These are phyloP conservation scores for Pelagophyceae sp. DNA, from an alignment of 352 stramenopile genomes.

Conservation along the genomic window DNA sequence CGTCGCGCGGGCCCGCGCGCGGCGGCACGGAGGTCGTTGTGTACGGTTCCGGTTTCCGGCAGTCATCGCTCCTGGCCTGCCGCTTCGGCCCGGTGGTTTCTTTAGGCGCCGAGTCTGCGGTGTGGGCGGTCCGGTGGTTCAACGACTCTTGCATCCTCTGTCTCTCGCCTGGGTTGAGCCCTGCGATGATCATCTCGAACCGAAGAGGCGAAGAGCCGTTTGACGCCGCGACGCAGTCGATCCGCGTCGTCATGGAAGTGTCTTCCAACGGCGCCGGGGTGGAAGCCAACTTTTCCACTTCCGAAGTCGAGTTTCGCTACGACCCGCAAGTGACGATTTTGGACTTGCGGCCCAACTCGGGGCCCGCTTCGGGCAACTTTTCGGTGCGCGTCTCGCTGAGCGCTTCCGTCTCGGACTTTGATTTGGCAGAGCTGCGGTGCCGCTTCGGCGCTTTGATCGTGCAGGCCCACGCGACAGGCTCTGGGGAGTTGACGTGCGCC, in stretches of 20 bases:
- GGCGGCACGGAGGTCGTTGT: conserved; percentile 71
- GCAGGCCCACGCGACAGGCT: conserved; percentile 50
- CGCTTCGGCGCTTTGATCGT: conserved; percentile 66
- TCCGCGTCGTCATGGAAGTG: conserved; percentile 49
- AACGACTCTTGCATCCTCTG: conserved; percentile 59
- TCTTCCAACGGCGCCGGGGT: conserved; percentile 52
- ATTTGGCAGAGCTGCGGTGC: conserved; percentile 57
- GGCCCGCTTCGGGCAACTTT: conserved; percentile 67
- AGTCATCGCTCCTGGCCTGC: conserved; percentile 56
- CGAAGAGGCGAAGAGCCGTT: not conserved
- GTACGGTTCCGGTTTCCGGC: conserved; percentile 59
- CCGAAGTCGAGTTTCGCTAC: conserved; percentile 61
- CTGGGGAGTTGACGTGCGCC: conserved; percentile 60
- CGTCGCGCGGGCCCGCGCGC: conserved; percentile 58
- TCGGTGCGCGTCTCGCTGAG: conserved; percentile 67
- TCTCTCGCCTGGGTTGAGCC: conserved; percentile 45
- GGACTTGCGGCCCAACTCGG: conserved; percentile 62
- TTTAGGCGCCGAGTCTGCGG: conserved; percentile 28
- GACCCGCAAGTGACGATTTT: conserved; percentile 53
- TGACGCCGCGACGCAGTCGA: conserved; percentile 15
- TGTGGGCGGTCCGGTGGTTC: conserved; percentile 49
- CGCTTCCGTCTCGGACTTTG: conserved; percentile 48
- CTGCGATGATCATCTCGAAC: conserved; percentile 3
- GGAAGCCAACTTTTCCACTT: conserved; percentile 41
- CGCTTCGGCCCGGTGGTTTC: conserved; percentile 46